phyloP scores from a whole-genome alignment of 148 eudicot genomes.

The Rhododendron ferrugineum region DNA sequence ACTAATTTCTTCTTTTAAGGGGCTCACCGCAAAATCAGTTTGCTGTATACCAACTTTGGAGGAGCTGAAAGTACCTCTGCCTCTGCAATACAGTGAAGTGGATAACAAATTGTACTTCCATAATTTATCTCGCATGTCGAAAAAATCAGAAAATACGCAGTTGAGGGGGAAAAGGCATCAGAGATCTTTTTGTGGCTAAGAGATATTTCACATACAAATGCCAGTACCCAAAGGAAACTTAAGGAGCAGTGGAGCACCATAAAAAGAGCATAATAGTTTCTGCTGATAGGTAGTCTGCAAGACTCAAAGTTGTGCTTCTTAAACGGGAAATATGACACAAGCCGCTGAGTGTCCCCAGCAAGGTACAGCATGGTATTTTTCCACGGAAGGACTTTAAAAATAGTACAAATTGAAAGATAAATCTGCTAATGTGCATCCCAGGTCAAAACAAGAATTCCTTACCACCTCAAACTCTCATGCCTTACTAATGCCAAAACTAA shows the following conservation, averaged over 20 bases:
- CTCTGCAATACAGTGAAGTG: constrained; percentile 45
- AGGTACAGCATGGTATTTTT: neutral
- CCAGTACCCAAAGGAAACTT: neutral
- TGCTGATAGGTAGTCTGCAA: neutral
- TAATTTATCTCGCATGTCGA: neutral
- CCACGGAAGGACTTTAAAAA: neutral
- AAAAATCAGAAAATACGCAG: neutral
- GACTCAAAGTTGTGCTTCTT: neutral
- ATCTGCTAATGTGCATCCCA: neutral
- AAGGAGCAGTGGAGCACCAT: neutral
- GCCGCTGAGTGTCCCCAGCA: neutral
- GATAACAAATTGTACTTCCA: neutral
- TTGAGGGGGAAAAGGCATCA: neutral
- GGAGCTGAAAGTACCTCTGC: constrained; percentile 83
- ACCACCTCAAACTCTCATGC: neutral
- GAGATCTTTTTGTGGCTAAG: neutral
- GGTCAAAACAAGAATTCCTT: neutral
- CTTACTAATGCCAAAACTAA: neutral
- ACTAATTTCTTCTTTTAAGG: neutral
- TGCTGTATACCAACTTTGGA: constrained; percentile 87
- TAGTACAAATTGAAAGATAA: neutral
- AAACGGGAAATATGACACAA: neutral
- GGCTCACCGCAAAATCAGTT: constrained; percentile 68
- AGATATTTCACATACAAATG: neutral
- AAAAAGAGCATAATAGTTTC: neutral